Percentiles rank a stretch among this genome's conserved stretches.
Conservation (phyloP, 208 protist species). For the Kentomonas sorsogonicus region DNA sequence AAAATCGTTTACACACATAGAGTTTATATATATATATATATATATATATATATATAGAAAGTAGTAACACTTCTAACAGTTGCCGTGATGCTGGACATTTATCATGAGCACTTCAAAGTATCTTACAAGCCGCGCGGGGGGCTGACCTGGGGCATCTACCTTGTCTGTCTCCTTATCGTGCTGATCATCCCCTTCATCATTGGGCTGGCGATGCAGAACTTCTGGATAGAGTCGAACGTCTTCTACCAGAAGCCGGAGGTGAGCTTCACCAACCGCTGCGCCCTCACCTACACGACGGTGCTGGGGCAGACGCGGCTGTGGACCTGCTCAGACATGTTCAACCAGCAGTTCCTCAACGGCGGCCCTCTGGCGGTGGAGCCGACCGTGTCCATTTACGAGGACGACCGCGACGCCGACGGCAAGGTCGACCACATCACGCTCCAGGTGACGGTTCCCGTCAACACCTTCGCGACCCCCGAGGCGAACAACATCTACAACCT, state of each 20-base stretch:
- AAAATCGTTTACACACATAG: not conserved
- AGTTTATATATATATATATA: slow-evolving; percentile 19
- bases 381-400: slow-evolving; percentile 52
- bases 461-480: slow-evolving; percentile 12
- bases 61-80: slow-evolving; percentile 8
- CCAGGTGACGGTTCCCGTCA: slow-evolving; percentile 51
- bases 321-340: slow-evolving; percentile 67
- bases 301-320: slow-evolving; percentile 61
- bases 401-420: slow-evolving; percentile 37
- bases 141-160: slow-evolving; percentile 52
- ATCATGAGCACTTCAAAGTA: slow-evolving; percentile 72
- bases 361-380: slow-evolving; percentile 33
- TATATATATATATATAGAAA: slow-evolving; percentile 1
- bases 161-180: slow-evolving; percentile 47
- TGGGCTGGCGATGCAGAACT: slow-evolving; percentile 61
- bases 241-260: slow-evolving; percentile 42
- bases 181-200: slow-evolving; percentile 59
- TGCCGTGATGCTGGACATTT: too few species aligned
- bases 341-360: slow-evolving; percentile 33
- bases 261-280: slow-evolving; percentile 53
- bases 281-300: slow-evolving; percentile 52
- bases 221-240: slow-evolving; percentile 60
- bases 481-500: slow-evolving; percentile 16
- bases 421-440: slow-evolving; percentile 38
- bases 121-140: slow-evolving; percentile 53